A percentile compares a stretch with the other conserved stretches of the same genome.
Evolutionary conservation across 2,329 filamentous ascomycete species (phyloP).

Genomic region (Akanthomyces uredinophilus): DNA sequence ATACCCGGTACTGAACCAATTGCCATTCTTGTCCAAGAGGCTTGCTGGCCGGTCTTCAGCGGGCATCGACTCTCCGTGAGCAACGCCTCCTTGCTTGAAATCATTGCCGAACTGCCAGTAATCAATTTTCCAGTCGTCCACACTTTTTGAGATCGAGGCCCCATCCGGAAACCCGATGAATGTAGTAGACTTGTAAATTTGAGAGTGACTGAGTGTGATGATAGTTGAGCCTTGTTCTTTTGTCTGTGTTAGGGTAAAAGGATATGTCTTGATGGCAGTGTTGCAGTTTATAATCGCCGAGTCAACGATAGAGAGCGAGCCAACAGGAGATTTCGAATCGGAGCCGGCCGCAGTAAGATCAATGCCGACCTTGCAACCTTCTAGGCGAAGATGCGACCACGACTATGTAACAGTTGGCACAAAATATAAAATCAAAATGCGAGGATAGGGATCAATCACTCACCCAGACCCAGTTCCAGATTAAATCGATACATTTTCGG

Average conservation of each 20-base stretch:
- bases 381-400: neutral
- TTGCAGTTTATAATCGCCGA: neutral
- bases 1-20: neutral
- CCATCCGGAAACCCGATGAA: neutral
- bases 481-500: neutral
- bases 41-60: neutral
- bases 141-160: neutral
- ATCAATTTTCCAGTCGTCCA: neutral
- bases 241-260: neutral
- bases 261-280: neutral
- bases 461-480: slow-evolving; percentile 2
- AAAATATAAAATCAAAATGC: neutral
- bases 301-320: neutral
- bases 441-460: neutral
- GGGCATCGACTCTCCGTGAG: neutral
- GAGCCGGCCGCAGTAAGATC: neutral
- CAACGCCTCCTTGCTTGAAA: neutral
- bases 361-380: neutral
- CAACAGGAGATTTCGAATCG: neutral
- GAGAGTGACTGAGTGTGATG: neutral
- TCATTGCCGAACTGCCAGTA: neutral
- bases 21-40: neutral
- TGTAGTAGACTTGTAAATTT: neutral
- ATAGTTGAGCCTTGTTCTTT: neutral
- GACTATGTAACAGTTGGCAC: neutral